Base-by-base conservation (phyloP, 805 yeast species). In the Jamesozyma piceae region DNA sequence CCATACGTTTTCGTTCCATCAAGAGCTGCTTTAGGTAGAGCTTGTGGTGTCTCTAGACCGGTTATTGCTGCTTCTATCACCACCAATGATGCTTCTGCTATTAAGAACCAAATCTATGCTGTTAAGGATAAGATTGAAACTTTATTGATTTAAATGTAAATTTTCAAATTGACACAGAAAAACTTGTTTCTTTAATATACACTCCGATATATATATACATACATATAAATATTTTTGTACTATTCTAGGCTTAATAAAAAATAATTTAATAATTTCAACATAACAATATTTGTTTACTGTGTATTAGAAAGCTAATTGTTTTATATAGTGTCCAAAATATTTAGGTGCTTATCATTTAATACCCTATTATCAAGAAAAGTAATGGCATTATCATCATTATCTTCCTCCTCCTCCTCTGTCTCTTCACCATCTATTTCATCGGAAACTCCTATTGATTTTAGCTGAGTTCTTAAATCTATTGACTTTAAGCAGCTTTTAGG, bases 11-110 rank as follows among this genome's bases (percentile, higher is more conserved):
- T 92, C 57, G 97, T 92, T 54, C 97, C 99, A 55, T 88, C 97
- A 58, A 90, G 92, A 78, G 80, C 92, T 63, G 98, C 98, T 51
- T 77, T 92, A 60, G 99, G 99, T 69, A 86, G 99, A 76, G 97
- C 98, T 61, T 92, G 98, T 75, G 99, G 99, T 74, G 98, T 92
- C 51, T 87, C 97, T 44, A 85, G 99, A 78, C 97, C 97, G 54
- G 99, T 92, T 48, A 90, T 92, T 66, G 95, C 98, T 64, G 97
- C 97, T 52, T 83, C 95, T 50, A 92, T 92, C 65, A 92, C 99
- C 66, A 80, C 97, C 55, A 92, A 92, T 73, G 99, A 92, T 65
- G 95, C 96, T 61, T 88, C 97, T 58, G 84, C 95, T 62, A 85
- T 92, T 74, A 88, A 88, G 78, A 86, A 74, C 78, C 97, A 90